These are phyloP conservation scores for Trichoderma virens DNA, from an alignment of 495 filamentous ascomycete genomes.

Conservation along the genomic window DNA sequence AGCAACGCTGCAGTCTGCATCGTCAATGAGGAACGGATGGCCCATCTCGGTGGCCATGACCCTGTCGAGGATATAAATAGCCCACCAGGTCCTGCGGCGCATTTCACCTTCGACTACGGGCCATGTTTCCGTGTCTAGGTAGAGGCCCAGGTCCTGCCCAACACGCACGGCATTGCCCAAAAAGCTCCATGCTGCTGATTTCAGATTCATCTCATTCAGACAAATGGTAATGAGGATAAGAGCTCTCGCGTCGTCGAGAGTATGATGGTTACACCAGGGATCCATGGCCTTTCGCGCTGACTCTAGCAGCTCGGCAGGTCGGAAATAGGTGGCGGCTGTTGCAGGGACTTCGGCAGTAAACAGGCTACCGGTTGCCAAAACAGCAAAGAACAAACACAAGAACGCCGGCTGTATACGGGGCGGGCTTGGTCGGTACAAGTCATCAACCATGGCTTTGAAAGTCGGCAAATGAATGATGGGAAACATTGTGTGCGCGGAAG, in stretches of 20 bases:
- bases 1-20: slow-evolving; percentile 78
- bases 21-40: slow-evolving; percentile 75
- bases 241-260: slow-evolving; percentile 67
- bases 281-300: slow-evolving; percentile 63
- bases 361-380: slow-evolving; percentile 78
- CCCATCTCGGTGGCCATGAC: slow-evolving; percentile 75
- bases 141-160: slow-evolving; percentile 81
- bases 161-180: slow-evolving; percentile 76
- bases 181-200: slow-evolving; percentile 86
- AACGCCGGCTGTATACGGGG: slow-evolving; percentile 45
- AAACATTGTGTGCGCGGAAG: slow-evolving; percentile 66
- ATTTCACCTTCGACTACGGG: slow-evolving; percentile 77
- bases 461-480: slow-evolving; percentile 88
- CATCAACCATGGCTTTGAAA: slow-evolving; percentile 69
- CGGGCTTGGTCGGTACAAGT: slow-evolving; percentile 53
- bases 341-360: slow-evolving; percentile 50
- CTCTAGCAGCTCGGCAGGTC: slow-evolving; percentile 65
- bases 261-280: slow-evolving; percentile 76
- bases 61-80: slow-evolving; percentile 84
- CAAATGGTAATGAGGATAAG: slow-evolving; percentile 71
- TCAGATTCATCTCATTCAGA: slow-evolving; percentile 78
- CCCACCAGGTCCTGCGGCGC: slow-evolving; percentile 89
- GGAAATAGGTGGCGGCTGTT: slow-evolving; percentile 41
- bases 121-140: slow-evolving; percentile 68
- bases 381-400: slow-evolving; percentile 74